Conservation (phyloP, 352 stramenopile species). For the Globisporangium recalcitrans region DNA sequence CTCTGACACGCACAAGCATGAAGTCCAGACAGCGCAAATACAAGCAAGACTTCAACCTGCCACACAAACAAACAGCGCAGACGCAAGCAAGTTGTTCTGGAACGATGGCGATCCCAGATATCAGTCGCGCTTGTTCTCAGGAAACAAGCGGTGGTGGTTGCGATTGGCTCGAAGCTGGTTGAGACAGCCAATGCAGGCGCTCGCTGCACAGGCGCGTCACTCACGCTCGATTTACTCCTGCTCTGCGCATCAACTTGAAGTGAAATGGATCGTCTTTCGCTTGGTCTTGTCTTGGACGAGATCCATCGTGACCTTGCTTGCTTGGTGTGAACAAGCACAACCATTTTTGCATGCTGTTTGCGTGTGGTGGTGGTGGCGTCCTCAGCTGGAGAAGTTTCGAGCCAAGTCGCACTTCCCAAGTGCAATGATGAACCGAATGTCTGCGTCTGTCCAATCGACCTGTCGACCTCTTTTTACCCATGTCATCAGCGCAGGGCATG, state of each 20-base stretch:
- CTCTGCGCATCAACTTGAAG: not conserved
- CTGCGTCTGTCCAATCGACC: not conserved
- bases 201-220: not conserved
- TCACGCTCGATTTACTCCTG: not conserved
- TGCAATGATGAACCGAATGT: too few species aligned
- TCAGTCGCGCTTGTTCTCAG: not conserved
- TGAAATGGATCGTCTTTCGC: too few species aligned
- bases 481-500: conserved; percentile 4
- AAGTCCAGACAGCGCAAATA: not conserved
- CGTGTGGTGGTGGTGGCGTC: too few species aligned
- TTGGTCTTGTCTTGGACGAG: too few species aligned
- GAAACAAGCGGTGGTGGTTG: not conserved
- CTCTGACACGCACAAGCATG: not conserved
- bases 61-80: not conserved
- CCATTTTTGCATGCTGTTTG: too few species aligned
- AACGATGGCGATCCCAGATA: not conserved
- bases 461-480: not conserved
- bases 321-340: too few species aligned
- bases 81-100: not conserved
- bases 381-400: too few species aligned
- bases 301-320: too few species aligned
- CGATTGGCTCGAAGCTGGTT: not conserved
- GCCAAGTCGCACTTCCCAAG: too few species aligned
- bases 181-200: not conserved
- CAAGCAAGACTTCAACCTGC: too few species aligned